Evolutionary conservation across 768 basidiomycete genomes (phyloP), one percentile per base, ranked within the genome.

Genomic region (Panaeolus papilionaceus): DNA sequence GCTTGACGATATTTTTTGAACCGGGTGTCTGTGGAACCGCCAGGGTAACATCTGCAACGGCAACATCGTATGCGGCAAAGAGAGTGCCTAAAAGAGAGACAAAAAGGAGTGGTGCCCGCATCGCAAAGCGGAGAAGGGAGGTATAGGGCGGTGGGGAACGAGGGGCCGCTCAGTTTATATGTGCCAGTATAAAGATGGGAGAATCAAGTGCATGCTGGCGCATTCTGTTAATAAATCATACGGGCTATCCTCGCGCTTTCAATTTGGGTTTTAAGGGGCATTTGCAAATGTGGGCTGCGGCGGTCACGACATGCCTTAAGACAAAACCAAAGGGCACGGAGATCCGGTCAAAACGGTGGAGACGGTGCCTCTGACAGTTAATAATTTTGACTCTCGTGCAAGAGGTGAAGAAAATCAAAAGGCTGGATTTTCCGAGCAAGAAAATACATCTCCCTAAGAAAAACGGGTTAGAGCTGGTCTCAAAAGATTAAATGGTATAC

Each of bases 1-100:
- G 75, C 58, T 79, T 75, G 4, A 87, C 85, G 42, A 80, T 79
- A 76, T 82, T 78, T 47, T 67, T 70, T 1, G 76, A 72, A 1
- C 82, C 70, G 5, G 83, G 79, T 33, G 77, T 70, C 2, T 79
- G 65, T 16, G 82, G 81, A 51, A 83, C 72, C 61, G 81, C 70
- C 33, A 72, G 67, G 64, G 79, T 68, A 26, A 76, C 66, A 66
- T 75, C 72, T n/a, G 76, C 77, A 18, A 71, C 73, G 64, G 66
- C 71, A 68, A 38, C 65, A 37, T 62, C 63, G 51, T 33, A 68
- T 18, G 61, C 62, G 66, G 54, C 70, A 61, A 45, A 63, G 42
- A 64, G 69, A 11, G 49, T 67, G 45, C 42, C 51, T 23, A 69
- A 67, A 70, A 70, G 68, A 70, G 37, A 40, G 71, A 66, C 42